Conservation (phyloP, 1,139 yeast species). For the Magnusiomyces suaveolens region DNA sequence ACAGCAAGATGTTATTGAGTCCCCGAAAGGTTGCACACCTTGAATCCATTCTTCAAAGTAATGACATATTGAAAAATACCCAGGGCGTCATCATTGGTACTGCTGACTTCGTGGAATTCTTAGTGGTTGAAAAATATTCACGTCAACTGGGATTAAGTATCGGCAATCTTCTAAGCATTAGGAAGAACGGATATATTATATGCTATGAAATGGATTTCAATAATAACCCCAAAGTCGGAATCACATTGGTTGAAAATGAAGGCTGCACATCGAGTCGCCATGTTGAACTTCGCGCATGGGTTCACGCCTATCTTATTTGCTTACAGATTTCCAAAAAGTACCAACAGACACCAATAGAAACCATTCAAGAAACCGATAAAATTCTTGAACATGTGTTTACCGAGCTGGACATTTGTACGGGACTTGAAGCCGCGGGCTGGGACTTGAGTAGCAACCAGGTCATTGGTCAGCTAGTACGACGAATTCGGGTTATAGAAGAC, state of each 20-base stretch:
- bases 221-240: conserved; percentile 16
- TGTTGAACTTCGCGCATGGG: conserved; percentile 28
- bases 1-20: conserved; percentile 23
- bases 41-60: conserved; percentile 30
- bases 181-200: conserved; percentile 19
- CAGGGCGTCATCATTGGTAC: conserved; percentile 18
- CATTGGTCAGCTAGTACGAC: conserved; percentile 9
- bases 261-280: conserved; percentile 9
- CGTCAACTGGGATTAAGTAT: background rate
- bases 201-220: conserved; percentile 14
- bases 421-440: conserved; percentile 24
- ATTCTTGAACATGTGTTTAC: conserved; percentile 22
- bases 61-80: conserved; percentile 27
- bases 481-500: conserved; percentile 5
- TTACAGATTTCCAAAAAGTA: background rate
- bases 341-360: background rate
- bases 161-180: conserved; percentile 1
- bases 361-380: conserved; percentile 19
- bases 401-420: conserved; percentile 19
- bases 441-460: conserved; percentile 15
- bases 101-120: conserved; percentile 20
- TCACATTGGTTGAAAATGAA: conserved; percentile 18
- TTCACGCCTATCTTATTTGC: conserved; percentile 26
- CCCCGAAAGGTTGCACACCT: conserved; percentile 23
- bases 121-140: conserved; percentile 7